phyloP scores from a whole-genome alignment of 148 eudicot species.

The Rhododendron simsii region DNA sequence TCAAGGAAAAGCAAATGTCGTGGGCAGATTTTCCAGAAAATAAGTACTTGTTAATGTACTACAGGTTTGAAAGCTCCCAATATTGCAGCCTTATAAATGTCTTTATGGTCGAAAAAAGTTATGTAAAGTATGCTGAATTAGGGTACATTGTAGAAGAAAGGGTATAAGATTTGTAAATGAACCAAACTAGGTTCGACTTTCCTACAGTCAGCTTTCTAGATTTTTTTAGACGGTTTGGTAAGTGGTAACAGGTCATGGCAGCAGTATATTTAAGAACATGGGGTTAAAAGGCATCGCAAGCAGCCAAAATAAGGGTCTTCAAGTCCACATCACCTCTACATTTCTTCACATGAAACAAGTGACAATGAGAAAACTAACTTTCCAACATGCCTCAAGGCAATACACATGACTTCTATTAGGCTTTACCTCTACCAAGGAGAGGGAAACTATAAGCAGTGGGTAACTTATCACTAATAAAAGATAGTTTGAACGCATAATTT shows the following conservation, averaged over 20 bases:
- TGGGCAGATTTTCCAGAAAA: background rate
- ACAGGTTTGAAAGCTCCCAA: background rate
- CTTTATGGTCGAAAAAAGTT: background rate
- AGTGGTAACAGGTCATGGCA: background rate
- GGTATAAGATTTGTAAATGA: background rate
- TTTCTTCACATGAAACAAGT: background rate
- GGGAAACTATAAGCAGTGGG: background rate
- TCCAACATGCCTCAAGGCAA: background rate
- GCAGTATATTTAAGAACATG: background rate
- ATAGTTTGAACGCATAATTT: background rate
- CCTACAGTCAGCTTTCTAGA: background rate
- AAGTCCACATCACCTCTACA: background rate
- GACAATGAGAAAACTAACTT: background rate
- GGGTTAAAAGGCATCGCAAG: background rate
- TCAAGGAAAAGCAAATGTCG: background rate
- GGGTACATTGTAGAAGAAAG: background rate
- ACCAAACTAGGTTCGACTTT: background rate
- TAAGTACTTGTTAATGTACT: background rate
- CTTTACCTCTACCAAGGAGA: background rate
- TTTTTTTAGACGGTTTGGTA: background rate
- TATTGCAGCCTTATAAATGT: background rate
- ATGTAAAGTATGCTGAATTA: background rate
- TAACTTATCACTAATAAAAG: background rate
- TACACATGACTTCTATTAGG: background rate
- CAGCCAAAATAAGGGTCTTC: background rate